Percentiles rank a stretch among this genome's conserved stretches.
Conservation (phyloP, 1,284 basidiomycete genomes). For the Cryptococcus sp. region DNA sequence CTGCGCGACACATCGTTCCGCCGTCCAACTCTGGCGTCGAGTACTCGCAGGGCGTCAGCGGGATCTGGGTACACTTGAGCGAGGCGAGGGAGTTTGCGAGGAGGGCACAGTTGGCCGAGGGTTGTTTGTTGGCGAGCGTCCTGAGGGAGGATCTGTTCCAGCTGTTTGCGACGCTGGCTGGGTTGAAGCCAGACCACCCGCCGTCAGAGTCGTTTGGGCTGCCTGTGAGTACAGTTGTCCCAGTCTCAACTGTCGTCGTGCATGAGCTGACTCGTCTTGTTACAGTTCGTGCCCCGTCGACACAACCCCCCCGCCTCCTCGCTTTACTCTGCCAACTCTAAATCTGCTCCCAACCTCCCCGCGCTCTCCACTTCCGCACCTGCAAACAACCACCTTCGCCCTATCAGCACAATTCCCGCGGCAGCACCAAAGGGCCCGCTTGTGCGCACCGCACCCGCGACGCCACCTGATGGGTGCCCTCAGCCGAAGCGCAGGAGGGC, state of each 20-base stretch:
- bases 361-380: constrained; percentile 18
- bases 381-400: constrained; percentile 4
- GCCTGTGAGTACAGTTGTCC: constrained; percentile 14
- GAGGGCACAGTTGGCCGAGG: constrained; percentile 21
- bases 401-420: background rate
- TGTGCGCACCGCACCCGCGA: constrained; percentile 31
- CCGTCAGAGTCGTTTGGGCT: constrained; percentile 36
- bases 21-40: constrained; percentile 16
- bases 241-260: too few relatives aligned
- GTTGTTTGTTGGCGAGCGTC: constrained; percentile 27
- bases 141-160: constrained; percentile 40
- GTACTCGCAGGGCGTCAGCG: constrained; percentile 37
- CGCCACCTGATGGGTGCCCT: constrained; percentile 39
- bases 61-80: constrained; percentile 38
- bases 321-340: constrained; percentile 24
- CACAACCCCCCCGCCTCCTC: constrained; percentile 6
- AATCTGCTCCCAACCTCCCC: constrained; percentile 29
- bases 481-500: constrained; percentile 42
- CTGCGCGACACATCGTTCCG: constrained; percentile 28
- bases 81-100: constrained; percentile 35
- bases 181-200: constrained; percentile 34
- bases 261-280: background rate
- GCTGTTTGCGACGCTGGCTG: constrained; percentile 26
- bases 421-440: constrained; percentile 29
- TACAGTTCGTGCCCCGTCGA: constrained; percentile 14